Conservation (phyloP, 2,329 filamentous ascomycete genomes). For the Aspergillus unguis region DNA sequence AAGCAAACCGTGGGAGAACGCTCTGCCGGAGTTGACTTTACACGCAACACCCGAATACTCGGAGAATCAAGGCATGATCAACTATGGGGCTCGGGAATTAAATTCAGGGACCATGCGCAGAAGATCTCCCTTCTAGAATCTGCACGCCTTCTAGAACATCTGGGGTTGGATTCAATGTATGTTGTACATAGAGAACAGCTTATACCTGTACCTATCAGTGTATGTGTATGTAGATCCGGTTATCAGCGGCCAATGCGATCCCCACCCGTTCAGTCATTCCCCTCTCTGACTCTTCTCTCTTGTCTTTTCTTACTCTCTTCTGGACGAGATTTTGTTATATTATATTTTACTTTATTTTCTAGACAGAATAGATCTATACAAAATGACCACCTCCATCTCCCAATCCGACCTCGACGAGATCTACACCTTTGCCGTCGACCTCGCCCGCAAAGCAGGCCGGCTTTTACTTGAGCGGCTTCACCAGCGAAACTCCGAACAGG, state of each 20-base stretch:
- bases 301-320: constrained; percentile 10
- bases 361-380: background rate
- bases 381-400: constrained; percentile 8
- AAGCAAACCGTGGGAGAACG: constrained; percentile 9
- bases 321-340: background rate
- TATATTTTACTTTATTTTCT: background rate
- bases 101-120: no score
- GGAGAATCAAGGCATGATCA: no score
- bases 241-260: constrained; percentile 5
- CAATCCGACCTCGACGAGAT: constrained; percentile 58
- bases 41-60: background rate
- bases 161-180: no score
- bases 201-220: background rate
- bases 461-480: constrained; percentile 65
- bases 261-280: constrained; percentile 5
- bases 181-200: background rate
- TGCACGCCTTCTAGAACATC: no score
- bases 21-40: background rate
- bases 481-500: constrained; percentile 49
- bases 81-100: no score
- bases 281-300: constrained; percentile 1
- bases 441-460: constrained; percentile 67
- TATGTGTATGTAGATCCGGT: constrained; percentile 3
- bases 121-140: no score
- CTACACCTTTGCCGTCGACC: constrained; percentile 66